Evolutionary conservation across 306 rosid species (phyloP).

Genomic region (Trifolium repens): DNA sequence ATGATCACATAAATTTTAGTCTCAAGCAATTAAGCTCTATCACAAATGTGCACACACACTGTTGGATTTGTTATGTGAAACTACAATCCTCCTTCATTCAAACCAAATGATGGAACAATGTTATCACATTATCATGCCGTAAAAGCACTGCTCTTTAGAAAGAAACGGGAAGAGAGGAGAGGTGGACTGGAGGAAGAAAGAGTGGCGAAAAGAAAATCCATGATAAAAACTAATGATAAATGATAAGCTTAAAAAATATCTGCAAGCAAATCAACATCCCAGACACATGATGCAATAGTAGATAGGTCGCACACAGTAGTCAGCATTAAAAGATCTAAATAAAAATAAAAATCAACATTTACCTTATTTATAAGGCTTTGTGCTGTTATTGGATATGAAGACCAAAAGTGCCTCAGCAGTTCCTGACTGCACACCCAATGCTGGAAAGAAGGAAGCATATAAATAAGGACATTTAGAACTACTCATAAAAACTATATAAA

Average conservation of each 20-base stretch:
- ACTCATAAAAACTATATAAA: conserved; percentile 25
- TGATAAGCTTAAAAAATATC: not conserved
- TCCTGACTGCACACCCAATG: conserved; percentile 96
- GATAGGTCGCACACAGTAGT: conserved; percentile 24
- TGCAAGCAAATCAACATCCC: conserved; percentile 26
- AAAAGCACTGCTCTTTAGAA: conserved; percentile 16
- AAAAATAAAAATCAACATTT: not conserved
- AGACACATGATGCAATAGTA: conserved; percentile 1
- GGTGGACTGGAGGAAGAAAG: not conserved
- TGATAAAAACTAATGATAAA: not conserved
- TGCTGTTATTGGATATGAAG: conserved; percentile 92
- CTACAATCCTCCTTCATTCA: not conserved
- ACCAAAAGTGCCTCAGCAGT: conserved; percentile 92
- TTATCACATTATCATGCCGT: conserved; percentile 28
- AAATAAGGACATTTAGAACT: conserved; percentile 8
- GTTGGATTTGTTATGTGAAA: not conserved
- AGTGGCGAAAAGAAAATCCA: no score
- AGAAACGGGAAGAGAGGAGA: conserved; percentile 1
- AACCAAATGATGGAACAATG: not conserved
- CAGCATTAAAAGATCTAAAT: conserved; percentile 29
- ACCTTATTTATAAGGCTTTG: conserved; percentile 77
- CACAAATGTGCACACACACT: no score
- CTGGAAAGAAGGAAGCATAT: conserved; percentile 58
- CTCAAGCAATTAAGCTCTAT: no score
- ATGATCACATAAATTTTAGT: no score